phyloP scores from a whole-genome alignment of 2,329 filamentous ascomycete genomes.

The Colletotrichum liriopes region DNA sequence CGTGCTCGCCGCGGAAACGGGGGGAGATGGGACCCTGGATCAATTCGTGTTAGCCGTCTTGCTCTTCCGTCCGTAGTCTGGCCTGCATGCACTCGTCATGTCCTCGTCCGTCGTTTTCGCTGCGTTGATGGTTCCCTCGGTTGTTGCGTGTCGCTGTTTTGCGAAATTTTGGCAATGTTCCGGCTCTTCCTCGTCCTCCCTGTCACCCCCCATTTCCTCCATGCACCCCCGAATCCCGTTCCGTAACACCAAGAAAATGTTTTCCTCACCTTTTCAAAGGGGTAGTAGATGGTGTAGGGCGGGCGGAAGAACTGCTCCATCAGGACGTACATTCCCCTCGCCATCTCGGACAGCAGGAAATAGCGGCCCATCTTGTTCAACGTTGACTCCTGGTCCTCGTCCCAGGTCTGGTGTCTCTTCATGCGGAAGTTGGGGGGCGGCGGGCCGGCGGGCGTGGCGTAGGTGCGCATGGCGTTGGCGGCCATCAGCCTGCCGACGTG shows the following conservation, averaged over 20 bases:
- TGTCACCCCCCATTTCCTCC: not conserved
- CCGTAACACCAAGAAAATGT: not conserved
- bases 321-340: slow-evolving; percentile 97
- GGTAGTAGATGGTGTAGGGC: slow-evolving; percentile 98
- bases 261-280: slow-evolving; percentile 88
- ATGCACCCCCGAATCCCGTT: not conserved
- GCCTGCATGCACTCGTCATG: not conserved
- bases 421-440: slow-evolving; percentile 88
- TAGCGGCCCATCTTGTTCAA: slow-evolving; percentile 91
- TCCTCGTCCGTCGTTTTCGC: not conserved
- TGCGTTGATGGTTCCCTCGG: not conserved
- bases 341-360: slow-evolving; percentile 96
- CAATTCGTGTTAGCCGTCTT: slow-evolving; percentile 25
- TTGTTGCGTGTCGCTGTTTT: not conserved
- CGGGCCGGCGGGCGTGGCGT: slow-evolving; percentile 82
- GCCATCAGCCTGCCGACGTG: slow-evolving; percentile 39
- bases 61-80: not conserved
- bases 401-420: slow-evolving; percentile 81
- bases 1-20: slow-evolving; percentile 98
- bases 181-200: not conserved
- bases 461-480: slow-evolving; percentile 50
- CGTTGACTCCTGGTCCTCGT: slow-evolving; percentile 82
- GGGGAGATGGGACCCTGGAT: slow-evolving; percentile 90
- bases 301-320: slow-evolving; percentile 98
- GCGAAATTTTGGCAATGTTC: not conserved